Conservation (phyloP, 78 protist species). For the slime mould (Dictyostelium discoideum) region dicty_2.7 NC_007089.4:5603001-5603500, state of each 20-base stretch:
- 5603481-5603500: neutral
- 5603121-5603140: neutral
- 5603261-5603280: neutral
- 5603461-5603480: neutral
- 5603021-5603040: neutral
- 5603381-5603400: constrained; percentile 19
- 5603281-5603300: neutral
- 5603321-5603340: neutral
- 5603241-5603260: neutral
- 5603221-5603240: neutral
- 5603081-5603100: neutral
- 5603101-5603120: neutral
- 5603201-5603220: neutral
- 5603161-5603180: neutral
- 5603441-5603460: constrained; percentile 45
- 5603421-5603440: constrained; percentile 32
- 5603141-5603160: neutral
- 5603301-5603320: neutral
- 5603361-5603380: neutral
- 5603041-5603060: constrained; percentile 13
- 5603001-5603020: neutral
- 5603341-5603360: neutral
- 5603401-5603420: constrained; percentile 18
- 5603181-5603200: neutral
- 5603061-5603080: neutral